Base-by-base conservation (phyloP, 805 yeast genomes). In the Babjeviella inositovora region DNA sequence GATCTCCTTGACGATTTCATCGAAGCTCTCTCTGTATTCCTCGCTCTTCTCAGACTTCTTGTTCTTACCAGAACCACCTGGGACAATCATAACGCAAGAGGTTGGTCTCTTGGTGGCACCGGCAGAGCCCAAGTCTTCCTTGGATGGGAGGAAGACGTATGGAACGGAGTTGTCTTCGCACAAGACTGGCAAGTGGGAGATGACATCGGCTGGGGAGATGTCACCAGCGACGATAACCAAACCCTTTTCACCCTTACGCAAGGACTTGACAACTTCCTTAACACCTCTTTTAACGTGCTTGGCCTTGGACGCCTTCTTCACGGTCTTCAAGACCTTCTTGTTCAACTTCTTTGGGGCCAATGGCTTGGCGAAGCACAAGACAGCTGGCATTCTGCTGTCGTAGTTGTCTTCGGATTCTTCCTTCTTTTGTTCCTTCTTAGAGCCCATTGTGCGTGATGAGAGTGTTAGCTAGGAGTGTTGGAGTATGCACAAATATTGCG, bases 81-180 rank as follows among this genome's bases (percentile, higher is more conserved):
- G 98, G 26, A 85, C 90, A 38, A 90, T 69, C 82, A 90, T 81
- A 15, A 90, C 94, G 50, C 93, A 85, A 18, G 96, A 82, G 18
- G 99, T 90, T 38, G 98, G 97, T 64, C 99, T 77, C 63, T 90
- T 90, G 28, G 98, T 90, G 31, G 96, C 93, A 45, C 97, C 97
- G 13, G 99, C 98, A 32, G 93, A 79, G 17, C 99, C 99, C 35
- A 90, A 67, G 47, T 90, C 97, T 59, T 90, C 96, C 57, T 90
- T 90, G 23, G 96, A 84, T 41, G 98, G 98, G 32, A 90, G 70
- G 53, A 90, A 90, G 19, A 87, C 66, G 45, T 61, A 92, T 42
- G 97, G 96, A 23, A 90, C 96, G 22, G 77, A 56, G 33, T 67
- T 59, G 48, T 90, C 99, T 58, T 90, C 98, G 57, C 98, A 90